Conservation (phyloP, 495 filamentous ascomycete genomes). For the Trichoderma reesei region DNA sequence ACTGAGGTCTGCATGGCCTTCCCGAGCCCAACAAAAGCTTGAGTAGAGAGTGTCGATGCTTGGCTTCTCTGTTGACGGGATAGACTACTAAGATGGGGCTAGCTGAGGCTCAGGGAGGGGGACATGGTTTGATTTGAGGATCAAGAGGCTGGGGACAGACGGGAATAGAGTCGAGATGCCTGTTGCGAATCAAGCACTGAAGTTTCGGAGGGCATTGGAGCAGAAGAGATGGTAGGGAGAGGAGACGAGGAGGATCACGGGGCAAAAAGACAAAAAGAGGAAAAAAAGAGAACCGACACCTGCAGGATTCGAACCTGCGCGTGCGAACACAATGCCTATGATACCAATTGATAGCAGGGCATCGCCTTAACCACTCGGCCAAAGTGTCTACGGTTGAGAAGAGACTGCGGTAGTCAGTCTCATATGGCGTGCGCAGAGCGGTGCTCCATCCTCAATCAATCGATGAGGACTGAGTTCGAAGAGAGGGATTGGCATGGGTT, state of each 20-base stretch:
- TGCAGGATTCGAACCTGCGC: slow-evolving; percentile 21
- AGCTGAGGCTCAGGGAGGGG: not conserved
- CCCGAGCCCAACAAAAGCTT: slow-evolving; percentile 5
- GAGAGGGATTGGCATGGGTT: not conserved
- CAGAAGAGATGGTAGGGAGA: not conserved
- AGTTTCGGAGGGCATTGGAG: not conserved
- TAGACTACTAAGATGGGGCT: not conserved
- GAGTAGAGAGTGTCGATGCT: too few relatives aligned
- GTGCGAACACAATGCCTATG: slow-evolving; percentile 10
- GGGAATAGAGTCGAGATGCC: too few relatives aligned
- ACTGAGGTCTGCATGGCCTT: not conserved
- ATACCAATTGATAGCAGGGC: slow-evolving; percentile 9
- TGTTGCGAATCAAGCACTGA: too few relatives aligned
- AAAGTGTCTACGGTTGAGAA: slow-evolving; percentile 1
- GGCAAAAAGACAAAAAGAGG: not conserved
- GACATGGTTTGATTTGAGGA: not conserved
- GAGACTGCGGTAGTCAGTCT: not conserved
- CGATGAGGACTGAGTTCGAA: not conserved
- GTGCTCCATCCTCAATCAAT: not conserved
- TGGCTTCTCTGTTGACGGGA: too few relatives aligned
- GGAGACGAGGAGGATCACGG: not conserved
- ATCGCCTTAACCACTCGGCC: slow-evolving; percentile 9
- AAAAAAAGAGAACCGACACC: slow-evolving; percentile 14
- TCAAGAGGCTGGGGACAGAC: too few relatives aligned
- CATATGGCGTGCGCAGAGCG: not conserved